A percentile compares a stretch with the other conserved stretches of the same genome.
phyloP scores from a whole-genome alignment of 1,284 basidiomycete species.

The Cryptococcus neoformans region DNA sequence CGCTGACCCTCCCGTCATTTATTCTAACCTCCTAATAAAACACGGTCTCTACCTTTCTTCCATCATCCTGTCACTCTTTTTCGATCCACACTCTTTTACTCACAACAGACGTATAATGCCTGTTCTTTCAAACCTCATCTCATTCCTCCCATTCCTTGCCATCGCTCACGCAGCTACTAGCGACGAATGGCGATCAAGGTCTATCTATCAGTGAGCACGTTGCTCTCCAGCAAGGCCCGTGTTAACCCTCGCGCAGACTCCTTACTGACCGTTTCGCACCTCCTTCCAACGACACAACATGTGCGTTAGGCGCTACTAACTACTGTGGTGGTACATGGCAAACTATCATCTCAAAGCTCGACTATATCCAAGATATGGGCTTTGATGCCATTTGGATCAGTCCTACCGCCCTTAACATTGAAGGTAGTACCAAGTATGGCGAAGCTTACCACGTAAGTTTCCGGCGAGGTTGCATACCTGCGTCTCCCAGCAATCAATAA shows the following conservation, averaged over 20 bases:
- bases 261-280: conserved; percentile 69
- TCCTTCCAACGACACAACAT: conserved; percentile 56
- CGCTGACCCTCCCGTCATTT: too few species aligned
- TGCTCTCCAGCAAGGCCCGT: neutral
- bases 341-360: conserved; percentile 63
- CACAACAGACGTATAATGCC: conserved; percentile 1
- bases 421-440: conserved; percentile 60
- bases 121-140: conserved; percentile 7
- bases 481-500: neutral
- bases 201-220: conserved; percentile 33
- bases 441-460: conserved; percentile 32
- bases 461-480: neutral
- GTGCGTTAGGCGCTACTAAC: conserved; percentile 53
- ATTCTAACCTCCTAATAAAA: too few species aligned
- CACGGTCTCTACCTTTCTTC: too few species aligned
- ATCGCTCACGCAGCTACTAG: conserved; percentile 22
- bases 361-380: conserved; percentile 70
- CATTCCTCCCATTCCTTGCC: conserved; percentile 15
- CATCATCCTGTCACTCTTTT: too few species aligned
- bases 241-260: conserved; percentile 47
- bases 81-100: too few species aligned
- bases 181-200: conserved; percentile 31
- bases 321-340: conserved; percentile 75
- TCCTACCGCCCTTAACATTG: conserved; percentile 51
- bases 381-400: conserved; percentile 62